These are phyloP conservation scores for Triticum dicoccoides DNA, from an alignment of 176 grass and related monocot genomes.

Conservation along the genomic window DNA sequence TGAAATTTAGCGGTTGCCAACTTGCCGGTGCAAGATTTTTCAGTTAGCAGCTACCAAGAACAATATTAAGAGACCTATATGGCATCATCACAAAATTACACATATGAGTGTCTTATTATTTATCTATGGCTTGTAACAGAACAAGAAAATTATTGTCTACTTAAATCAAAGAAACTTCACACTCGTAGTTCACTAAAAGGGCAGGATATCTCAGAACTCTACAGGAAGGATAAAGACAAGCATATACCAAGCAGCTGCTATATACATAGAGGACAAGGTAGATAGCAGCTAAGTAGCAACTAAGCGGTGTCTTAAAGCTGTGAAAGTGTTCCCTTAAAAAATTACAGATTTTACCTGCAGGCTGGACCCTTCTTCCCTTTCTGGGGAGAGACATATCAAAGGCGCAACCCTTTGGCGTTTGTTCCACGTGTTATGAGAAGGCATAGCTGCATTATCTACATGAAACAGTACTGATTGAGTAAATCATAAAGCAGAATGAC, in stretches of 20 bases:
- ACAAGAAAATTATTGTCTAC: not conserved
- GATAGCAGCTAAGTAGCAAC: not conserved
- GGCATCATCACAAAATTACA: not conserved
- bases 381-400: conserved; percentile 23
- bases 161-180: not conserved
- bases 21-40: not conserved
- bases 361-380: conserved; percentile 35
- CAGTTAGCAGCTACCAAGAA: not conserved
- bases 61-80: not conserved
- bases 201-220: not conserved
- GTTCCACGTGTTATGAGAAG: conserved; percentile 17
- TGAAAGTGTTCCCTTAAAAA: conserved; percentile 18
- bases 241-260: not conserved
- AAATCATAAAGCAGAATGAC: not conserved
- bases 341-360: conserved; percentile 34
- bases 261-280: conserved; percentile 2
- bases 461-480: not conserved
- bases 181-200: not conserved
- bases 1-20: not conserved
- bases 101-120: not conserved
- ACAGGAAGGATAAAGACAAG: not conserved
- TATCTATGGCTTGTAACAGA: not conserved
- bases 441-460: not conserved
- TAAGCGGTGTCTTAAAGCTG: not conserved
- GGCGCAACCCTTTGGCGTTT: conserved; percentile 40